phyloP scores from a whole-genome alignment of 129 eudicot genomes.

The Centrapalus pauciflorus region DNA sequence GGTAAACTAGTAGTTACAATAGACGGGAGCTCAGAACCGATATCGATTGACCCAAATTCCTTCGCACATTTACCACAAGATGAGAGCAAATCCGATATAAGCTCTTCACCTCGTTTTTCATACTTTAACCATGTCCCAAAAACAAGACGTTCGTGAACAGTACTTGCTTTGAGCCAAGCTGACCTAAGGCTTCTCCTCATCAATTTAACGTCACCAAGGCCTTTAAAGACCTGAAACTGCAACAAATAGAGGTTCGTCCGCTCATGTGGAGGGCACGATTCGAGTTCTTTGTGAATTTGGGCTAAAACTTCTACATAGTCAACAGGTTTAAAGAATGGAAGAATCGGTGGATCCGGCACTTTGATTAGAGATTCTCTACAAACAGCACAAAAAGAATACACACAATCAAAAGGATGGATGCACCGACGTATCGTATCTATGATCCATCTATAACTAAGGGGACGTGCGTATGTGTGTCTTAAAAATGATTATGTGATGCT shows the following conservation, averaged over 20 bases:
- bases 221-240: conserved; percentile 94
- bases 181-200: conserved; percentile 90
- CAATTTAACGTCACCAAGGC: conserved; percentile 83
- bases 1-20: conserved; percentile 9
- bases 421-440: too few relatives aligned
- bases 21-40: conserved; percentile 65
- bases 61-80: conserved; percentile 75
- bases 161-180: conserved; percentile 77
- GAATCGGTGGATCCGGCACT: conserved; percentile 85
- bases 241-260: conserved; percentile 72
- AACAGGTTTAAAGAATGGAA: conserved; percentile 84
- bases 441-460: background rate
- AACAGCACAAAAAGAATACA: conserved; percentile 17
- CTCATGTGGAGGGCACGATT: conserved; percentile 61
- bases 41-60: conserved; percentile 68
- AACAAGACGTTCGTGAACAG: conserved; percentile 65
- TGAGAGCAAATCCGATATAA: conserved; percentile 72
- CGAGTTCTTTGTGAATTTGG: conserved; percentile 92
- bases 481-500: background rate
- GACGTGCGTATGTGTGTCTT: background rate
- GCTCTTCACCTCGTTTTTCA: conserved; percentile 93
- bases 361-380: conserved; percentile 94
- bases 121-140: conserved; percentile 94
- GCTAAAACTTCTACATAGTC: conserved; percentile 95
- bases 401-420: background rate